phyloP scores from a whole-genome alignment of 495 filamentous ascomycete genomes.

The Polyplosphaeria fusca region DNA sequence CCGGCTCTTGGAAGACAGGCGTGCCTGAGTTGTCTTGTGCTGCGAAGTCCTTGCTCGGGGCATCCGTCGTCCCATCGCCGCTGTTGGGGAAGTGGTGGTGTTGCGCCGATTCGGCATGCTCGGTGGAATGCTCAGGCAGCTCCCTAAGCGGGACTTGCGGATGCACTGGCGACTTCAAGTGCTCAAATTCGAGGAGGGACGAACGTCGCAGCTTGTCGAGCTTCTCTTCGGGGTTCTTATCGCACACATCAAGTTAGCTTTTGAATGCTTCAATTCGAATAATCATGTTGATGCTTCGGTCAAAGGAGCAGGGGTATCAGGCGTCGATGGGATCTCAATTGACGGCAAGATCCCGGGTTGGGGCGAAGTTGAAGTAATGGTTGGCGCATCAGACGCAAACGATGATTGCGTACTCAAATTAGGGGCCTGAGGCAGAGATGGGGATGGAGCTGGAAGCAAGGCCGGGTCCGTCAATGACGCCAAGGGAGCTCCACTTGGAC shows the following conservation, averaged over 20 bases:
- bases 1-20: conserved; percentile 24
- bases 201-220: conserved; percentile 37
- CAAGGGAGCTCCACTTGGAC: conserved; percentile 31
- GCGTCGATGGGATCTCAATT: no score
- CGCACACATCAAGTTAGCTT: conserved; percentile 19
- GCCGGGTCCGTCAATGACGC: conserved; percentile 32
- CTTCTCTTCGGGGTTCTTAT: conserved; percentile 33
- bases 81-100: conserved; percentile 7
- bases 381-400: conserved; percentile 16
- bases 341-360: no score
- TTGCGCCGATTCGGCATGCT: background rate
- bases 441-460: conserved; percentile 2
- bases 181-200: conserved; percentile 37
- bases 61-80: background rate
- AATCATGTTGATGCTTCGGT: conserved; percentile 19
- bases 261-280: conserved; percentile 6
- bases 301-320: background rate
- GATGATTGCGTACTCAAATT: conserved; percentile 3
- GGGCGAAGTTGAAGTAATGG: conserved; percentile 6
- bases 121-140: conserved; percentile 30
- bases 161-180: conserved; percentile 23
- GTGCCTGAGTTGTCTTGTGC: background rate
- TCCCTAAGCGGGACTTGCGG: conserved; percentile 19
- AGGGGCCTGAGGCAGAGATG: conserved; percentile 3
- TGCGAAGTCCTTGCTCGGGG: background rate